Conservation (phyloP, 495 filamentous ascomycete species). For the Xylaria grammica region DNA sequence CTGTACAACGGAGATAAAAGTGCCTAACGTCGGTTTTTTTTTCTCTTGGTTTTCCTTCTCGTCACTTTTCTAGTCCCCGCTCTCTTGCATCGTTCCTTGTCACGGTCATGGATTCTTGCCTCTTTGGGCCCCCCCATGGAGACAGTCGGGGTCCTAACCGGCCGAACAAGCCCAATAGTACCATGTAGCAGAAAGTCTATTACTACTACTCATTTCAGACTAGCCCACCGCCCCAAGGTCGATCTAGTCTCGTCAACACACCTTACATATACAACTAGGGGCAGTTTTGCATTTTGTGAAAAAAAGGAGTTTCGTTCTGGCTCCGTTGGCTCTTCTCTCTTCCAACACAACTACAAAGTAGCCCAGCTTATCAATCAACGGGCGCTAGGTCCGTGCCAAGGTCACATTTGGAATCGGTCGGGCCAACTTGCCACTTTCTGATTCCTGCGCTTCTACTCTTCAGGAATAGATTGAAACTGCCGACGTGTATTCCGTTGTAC, state of each 20-base stretch:
- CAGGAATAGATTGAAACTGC: background rate
- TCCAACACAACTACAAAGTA: too few relatives aligned
- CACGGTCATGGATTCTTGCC: background rate
- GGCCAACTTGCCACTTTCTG: background rate
- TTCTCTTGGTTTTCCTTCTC: slow-evolving; percentile 6
- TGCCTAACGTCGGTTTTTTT: background rate
- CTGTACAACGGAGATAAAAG: background rate
- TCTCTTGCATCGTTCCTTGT: slow-evolving; percentile 14
- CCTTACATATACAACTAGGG: too few relatives aligned
- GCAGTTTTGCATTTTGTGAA: too few relatives aligned
- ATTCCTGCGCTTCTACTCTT: slow-evolving; percentile 9
- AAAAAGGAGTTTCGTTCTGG: too few relatives aligned
- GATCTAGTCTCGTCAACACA: too few relatives aligned
- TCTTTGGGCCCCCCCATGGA: background rate
- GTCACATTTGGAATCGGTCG: slow-evolving; percentile 21
- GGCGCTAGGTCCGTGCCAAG: slow-evolving; percentile 11
- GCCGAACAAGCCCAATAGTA: too few relatives aligned
- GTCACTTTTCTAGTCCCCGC: background rate
- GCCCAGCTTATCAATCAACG: slow-evolving; percentile 20
- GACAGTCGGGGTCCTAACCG: too few relatives aligned
- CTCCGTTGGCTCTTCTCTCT: too few relatives aligned
- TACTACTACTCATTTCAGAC: background rate
- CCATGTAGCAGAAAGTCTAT: too few relatives aligned
- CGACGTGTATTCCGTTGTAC: too few relatives aligned
- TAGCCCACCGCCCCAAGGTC: too few relatives aligned